Evolutionary conservation across 1,284 basidiomycete genomes (phyloP), one percentile per base, ranked within the genome.

Genomic region (Meripilus lineatus): DNA sequence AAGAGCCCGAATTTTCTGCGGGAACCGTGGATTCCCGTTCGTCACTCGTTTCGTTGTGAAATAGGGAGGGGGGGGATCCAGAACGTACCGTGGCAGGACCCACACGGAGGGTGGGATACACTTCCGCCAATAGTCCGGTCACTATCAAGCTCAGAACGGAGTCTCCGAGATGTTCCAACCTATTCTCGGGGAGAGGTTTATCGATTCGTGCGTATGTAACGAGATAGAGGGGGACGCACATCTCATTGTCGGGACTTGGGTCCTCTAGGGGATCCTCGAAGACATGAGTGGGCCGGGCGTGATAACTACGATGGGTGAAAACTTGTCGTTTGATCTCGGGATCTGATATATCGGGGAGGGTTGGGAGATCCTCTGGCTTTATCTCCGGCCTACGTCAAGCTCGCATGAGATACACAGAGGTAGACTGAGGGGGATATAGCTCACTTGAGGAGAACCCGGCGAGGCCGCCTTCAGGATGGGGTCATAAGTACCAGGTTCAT

Each of bases 171-270:
- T 85, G 81, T 57, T 89, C 85, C 44, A 75, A 72, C 57, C 85
- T 89, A 54, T 17, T 20, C n/a, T n/a, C n/a, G n/a, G n/a, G n/a
- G n/a, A n/a, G n/a, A n/a, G n/a, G 17, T 5, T 13, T 24, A 30
- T 4, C 30, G 37, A 11, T 5, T 8, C n/a, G 14, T 20, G 33
- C 15, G n/a, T n/a, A n/a, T 28, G 23, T 15, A 6, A 36, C 5
- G 17, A 11, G 13, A 28, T 25, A 18, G 28, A 38, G 32, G 5
- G n/a, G 39, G 26, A 39, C 18, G 33, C 15, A 36, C 85, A 77
- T 81, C 65, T 89, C 85, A 50, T 89, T 87, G 55, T 89, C 85
- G 8, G 83, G 85, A 42, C 81, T 81, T 3, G 74, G 79, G 59
- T 88, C 84, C 42, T 76, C 67, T 0, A 70, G 74, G 24, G 66